Base-by-base conservation (phyloP, 139 green algal genomes). In the Spirogloea muscicola region DNA sequence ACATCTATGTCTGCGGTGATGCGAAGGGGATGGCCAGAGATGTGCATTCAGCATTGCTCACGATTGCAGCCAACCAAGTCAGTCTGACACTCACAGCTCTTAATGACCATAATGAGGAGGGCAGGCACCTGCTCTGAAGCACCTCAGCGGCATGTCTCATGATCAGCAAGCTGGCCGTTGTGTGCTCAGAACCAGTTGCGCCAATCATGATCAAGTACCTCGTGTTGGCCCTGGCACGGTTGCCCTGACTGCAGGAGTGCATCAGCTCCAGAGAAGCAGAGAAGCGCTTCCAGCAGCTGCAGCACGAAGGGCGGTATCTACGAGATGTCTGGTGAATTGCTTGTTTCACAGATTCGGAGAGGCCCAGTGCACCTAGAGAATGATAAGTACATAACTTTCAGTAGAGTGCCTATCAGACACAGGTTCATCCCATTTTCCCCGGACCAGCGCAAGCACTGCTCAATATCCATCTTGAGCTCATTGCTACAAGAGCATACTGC, bases 1-100 rank as follows among this genome's bases (percentile, higher is more conserved):
- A 85, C 69, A 43, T 97, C 59, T 99, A 97, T 64, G 90, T 99
- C 46, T 99, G 94, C 77, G 94, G 94, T 2, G 94, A 98, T 58
- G 94, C 91, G 46, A 96, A 93, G 77, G 51, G 84, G 79, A 98
- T 98, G 94, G 94, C 94, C 29, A 92, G 89, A 79, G 94, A 98
- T 65, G 93, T 98, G 74, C 91, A 98, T 82, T 63, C 67, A 16
- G 76, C 86, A 36, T 74, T 97, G 59, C 41, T 91, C 1, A 68
- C 69, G 10, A 73, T 93, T 27, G 69, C 85, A 39, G 33, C 72
- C 36, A 40, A 76, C 10, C 81, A 82, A 51, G 68, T 76, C 9
- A 33, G 58, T 13, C 25, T 27, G 1, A 3, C 29, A 29, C 29
- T 66, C 6, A 3, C 31, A 41, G 29, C 58, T 43, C 29, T 66